Conservation (phyloP, 331 rosid genomes). For the Rhamnella rubrinervis region DNA sequence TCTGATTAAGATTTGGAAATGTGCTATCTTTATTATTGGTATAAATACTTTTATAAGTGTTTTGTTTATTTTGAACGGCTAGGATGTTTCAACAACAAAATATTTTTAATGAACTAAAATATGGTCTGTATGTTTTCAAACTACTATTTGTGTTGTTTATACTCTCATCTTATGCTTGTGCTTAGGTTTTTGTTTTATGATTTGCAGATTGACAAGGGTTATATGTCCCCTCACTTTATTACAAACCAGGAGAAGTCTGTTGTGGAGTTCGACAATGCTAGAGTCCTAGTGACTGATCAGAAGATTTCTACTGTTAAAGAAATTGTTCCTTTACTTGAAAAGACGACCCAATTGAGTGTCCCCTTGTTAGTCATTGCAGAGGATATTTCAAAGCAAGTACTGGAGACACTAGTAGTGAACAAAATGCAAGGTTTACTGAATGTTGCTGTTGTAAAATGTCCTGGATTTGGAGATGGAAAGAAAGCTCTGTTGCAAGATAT, state of each 20-base stretch:
- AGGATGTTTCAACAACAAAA: background rate
- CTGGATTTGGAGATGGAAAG: conserved; percentile 79
- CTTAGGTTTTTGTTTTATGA: conserved; percentile 15
- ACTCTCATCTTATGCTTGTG: background rate
- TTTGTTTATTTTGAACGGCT: background rate
- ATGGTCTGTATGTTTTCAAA: conserved; percentile 1
- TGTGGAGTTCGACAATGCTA: conserved; percentile 85
- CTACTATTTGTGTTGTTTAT: background rate
- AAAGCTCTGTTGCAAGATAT: conserved; percentile 88
- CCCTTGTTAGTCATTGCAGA: conserved; percentile 91
- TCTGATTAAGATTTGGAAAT: background rate
- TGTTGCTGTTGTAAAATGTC: conserved; percentile 90
- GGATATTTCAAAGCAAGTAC: conserved; percentile 69
- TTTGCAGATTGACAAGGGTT: conserved; percentile 88
- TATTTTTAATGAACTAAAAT: background rate
- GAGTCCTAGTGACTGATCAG: conserved; percentile 91
- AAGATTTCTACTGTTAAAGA: conserved; percentile 72
- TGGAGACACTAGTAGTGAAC: conserved; percentile 84
- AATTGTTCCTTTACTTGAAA: conserved; percentile 79
- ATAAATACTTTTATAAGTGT: background rate
- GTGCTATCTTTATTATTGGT: background rate
- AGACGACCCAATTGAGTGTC: conserved; percentile 79
- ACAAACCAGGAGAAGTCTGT: conserved; percentile 78
- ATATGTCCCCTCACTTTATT: conserved; percentile 87
- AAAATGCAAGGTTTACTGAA: conserved; percentile 78